Evolutionary conservation across 2,329 filamentous ascomycete species (phyloP).

Genomic region (Aspergillus sp.): DNA sequence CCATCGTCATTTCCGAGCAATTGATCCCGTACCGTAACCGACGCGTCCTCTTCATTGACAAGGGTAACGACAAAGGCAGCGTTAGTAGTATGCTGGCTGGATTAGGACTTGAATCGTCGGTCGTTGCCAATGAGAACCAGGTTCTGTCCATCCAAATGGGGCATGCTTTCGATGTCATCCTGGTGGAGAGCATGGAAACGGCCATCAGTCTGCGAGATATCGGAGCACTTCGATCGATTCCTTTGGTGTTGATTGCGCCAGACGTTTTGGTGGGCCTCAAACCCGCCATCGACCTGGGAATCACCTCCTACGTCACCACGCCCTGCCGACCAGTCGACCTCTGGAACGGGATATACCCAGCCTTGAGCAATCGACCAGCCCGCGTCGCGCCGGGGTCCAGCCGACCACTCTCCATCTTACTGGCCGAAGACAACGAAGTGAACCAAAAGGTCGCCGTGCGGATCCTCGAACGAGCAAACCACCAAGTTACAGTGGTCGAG

Average conservation of each 20-base stretch:
- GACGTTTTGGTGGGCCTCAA: conserved; percentile 86
- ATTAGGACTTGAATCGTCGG: conserved; percentile 70
- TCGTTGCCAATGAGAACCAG: conserved; percentile 68
- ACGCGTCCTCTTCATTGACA: conserved; percentile 89
- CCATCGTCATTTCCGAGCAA: conserved; percentile 63
- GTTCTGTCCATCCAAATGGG: conserved; percentile 46
- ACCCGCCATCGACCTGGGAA: conserved; percentile 85
- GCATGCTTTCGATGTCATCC: conserved; percentile 82
- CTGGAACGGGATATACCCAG: conserved; percentile 91
- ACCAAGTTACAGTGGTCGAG: conserved; percentile 62
- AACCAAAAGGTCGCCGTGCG: conserved; percentile 94
- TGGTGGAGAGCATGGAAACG: conserved; percentile 87
- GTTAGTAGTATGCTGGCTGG: conserved; percentile 68
- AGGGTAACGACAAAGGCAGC: conserved; percentile 58
- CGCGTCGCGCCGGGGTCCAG: conserved; percentile 88
- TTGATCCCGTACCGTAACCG: conserved; percentile 86
- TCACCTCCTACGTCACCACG: conserved; percentile 98
- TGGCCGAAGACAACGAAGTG: conserved; percentile 95
- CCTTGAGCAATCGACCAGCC: conserved; percentile 83
- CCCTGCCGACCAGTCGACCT: conserved; percentile 90
- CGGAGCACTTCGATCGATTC: conserved; percentile 96
- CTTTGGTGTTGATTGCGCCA: conserved; percentile 83
- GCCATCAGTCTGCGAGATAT: conserved; percentile 76
- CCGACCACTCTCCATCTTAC: conserved; percentile 86
- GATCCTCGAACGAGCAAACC: conserved; percentile 92